Evolutionary conservation across 2,329 filamentous ascomycete genomes (phyloP).

Genomic region (Huntiella abstrusa): DNA sequence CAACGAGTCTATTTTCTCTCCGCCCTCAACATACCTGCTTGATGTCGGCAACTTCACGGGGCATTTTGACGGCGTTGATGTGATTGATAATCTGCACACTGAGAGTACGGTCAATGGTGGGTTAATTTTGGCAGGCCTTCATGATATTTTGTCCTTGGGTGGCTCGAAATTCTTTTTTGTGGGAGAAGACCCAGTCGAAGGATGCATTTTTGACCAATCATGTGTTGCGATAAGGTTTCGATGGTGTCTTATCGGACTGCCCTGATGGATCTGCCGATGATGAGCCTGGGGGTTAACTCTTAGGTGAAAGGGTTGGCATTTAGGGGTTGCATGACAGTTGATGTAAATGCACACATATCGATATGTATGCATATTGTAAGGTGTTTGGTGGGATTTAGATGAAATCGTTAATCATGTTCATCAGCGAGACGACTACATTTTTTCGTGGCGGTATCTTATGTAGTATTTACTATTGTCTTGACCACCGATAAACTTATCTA

Average conservation of each 20-base stretch:
- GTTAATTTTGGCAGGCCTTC: conserved; percentile 10
- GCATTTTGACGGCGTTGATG: conserved; percentile 50
- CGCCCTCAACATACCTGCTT: conserved; percentile 44
- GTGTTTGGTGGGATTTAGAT: too few relatives aligned
- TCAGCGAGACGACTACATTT: not conserved
- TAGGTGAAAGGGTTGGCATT: not conserved
- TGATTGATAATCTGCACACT: conserved; percentile 12
- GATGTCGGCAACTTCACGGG: conserved; percentile 94
- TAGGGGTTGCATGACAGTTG: not conserved
- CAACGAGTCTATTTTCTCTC: not conserved
- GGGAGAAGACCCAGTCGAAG: conserved; percentile 10
- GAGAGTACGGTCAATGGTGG: conserved; percentile 11
- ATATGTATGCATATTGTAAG: too few relatives aligned
- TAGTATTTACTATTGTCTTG: not conserved
- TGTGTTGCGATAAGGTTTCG: not conserved
- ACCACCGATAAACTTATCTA: too few relatives aligned
- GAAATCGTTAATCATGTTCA: not conserved
- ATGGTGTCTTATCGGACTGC: conserved; percentile 9
- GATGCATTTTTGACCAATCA: conserved; percentile 8
- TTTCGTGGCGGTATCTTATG: not conserved
- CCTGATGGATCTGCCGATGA: conserved; percentile 7
- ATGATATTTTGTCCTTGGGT: conserved; percentile 11
- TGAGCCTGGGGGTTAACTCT: not conserved
- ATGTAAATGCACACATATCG: too few relatives aligned
- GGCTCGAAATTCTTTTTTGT: conserved; percentile 10